These are phyloP conservation scores for Haberlea rhodopensis DNA, from an alignment of 257 asterid genomes.

Conservation along the genomic window DNA sequence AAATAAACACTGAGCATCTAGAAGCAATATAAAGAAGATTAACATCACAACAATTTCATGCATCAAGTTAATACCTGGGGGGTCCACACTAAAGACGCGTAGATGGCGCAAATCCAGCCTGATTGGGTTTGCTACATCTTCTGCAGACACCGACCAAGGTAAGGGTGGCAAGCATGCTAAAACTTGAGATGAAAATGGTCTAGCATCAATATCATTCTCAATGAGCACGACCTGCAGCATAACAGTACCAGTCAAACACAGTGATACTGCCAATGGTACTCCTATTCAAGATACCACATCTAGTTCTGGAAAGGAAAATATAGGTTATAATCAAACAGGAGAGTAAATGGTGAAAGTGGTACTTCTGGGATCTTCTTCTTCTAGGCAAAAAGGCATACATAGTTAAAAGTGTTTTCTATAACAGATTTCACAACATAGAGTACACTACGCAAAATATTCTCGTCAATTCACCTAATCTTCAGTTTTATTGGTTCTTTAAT, in stretches of 20 bases:
- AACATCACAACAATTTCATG: conserved; percentile 1
- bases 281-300: conserved; percentile 14
- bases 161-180: conserved; percentile 94
- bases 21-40: conserved; percentile 18
- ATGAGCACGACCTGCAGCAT: conserved; percentile 75
- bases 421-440: too few species aligned
- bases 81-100: conserved; percentile 95
- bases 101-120: conserved; percentile 85
- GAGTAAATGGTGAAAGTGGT: too few species aligned
- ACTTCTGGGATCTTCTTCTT: not conserved
- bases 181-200: conserved; percentile 94
- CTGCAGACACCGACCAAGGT: conserved; percentile 87
- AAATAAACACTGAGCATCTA: too few species aligned
- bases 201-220: conserved; percentile 90
- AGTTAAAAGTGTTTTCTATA: too few species aligned
- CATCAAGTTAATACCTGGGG: conserved; percentile 73
- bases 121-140: conserved; percentile 68
- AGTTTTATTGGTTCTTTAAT: too few species aligned
- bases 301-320: conserved; percentile 14
- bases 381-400: too few species aligned
- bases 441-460: too few species aligned
- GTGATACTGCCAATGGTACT: conserved; percentile 18
- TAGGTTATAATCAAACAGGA: conserved; percentile 14
- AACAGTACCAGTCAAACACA: conserved; percentile 18
- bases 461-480: too few species aligned